Evolutionary conservation across 257 asterid genomes (phyloP).

Genomic region (Fraxinus quadrangulata): DNA sequence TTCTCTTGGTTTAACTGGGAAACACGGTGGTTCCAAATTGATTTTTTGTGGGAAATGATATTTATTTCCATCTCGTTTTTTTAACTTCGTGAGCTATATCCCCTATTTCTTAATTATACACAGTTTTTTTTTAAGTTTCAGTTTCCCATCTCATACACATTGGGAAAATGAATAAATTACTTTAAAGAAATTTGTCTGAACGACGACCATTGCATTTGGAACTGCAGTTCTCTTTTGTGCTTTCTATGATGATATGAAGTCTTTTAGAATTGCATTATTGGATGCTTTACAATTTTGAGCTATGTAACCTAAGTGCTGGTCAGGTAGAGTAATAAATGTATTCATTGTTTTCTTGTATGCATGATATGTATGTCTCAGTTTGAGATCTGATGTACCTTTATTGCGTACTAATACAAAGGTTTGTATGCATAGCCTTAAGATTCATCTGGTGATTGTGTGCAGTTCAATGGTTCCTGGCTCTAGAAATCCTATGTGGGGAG

Average conservation of each 20-base stretch:
- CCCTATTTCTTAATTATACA: not conserved
- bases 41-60: conserved; percentile 1
- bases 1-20: not conserved
- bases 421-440: conserved; percentile 8
- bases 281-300: conserved; percentile 6
- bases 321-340: not conserved
- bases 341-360: conserved; percentile 7
- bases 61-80: conserved; percentile 6
- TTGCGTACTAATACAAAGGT: conserved; percentile 18
- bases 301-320: conserved; percentile 17
- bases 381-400: conserved; percentile 6
- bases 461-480: conserved; percentile 99
- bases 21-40: conserved; percentile 1
- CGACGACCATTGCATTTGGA: not conserved
- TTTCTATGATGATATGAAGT: not conserved
- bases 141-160: conserved; percentile 4
- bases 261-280: conserved; percentile 7
- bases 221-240: conserved; percentile 11
- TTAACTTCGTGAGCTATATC: not conserved
- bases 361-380: not conserved
- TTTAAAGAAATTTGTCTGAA: not conserved
- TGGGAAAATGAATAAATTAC: not conserved
- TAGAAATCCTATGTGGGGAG: conserved; percentile 98
- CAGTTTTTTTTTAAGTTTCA: not conserved
- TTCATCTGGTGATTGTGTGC: conserved; percentile 31